Conservation (phyloP, 1,284 basidiomycete genomes). For the Ceratobasidium sp. region DNA sequence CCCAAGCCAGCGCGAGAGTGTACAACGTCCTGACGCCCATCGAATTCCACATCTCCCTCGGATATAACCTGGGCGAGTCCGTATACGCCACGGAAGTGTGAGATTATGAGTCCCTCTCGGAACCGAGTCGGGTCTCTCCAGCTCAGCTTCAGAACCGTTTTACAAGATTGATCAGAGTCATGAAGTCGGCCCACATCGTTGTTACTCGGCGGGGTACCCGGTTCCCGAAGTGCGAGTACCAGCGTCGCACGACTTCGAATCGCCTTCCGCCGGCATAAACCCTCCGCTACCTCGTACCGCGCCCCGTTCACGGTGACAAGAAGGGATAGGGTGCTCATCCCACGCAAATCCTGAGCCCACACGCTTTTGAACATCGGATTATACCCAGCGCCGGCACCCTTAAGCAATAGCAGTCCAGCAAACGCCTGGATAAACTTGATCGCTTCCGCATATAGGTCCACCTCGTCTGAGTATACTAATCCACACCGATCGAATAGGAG, state of each 20-base stretch:
- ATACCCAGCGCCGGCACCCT: background rate
- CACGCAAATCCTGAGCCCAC: background rate
- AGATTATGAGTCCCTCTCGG: background rate
- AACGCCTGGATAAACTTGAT: background rate
- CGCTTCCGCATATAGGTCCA: background rate
- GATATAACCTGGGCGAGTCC: background rate
- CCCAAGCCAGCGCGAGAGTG: background rate
- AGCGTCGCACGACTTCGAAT: too few species aligned
- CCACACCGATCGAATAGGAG: slow-evolving; percentile 24
- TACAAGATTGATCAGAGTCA: too few species aligned
- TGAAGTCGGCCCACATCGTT: too few species aligned
- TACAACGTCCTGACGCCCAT: background rate
- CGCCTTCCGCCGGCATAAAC: too few species aligned
- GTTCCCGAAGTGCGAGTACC: too few species aligned
- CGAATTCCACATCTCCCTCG: background rate
- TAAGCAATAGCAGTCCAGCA: slow-evolving; percentile 1
- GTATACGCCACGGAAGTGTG: background rate
- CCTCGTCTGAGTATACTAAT: background rate
- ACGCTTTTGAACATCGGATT: background rate
- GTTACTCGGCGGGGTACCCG: too few species aligned
- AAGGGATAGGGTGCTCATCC: too few species aligned
- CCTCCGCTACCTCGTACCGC: too few species aligned
- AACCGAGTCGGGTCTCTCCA: background rate
- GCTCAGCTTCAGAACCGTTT: too few species aligned
- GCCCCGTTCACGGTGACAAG: too few species aligned